A percentile compares a stretch with the other conserved stretches of the same genome.
Conservation (phyloP, 257 asterid species). For the Nicotiana undulata region DNA sequence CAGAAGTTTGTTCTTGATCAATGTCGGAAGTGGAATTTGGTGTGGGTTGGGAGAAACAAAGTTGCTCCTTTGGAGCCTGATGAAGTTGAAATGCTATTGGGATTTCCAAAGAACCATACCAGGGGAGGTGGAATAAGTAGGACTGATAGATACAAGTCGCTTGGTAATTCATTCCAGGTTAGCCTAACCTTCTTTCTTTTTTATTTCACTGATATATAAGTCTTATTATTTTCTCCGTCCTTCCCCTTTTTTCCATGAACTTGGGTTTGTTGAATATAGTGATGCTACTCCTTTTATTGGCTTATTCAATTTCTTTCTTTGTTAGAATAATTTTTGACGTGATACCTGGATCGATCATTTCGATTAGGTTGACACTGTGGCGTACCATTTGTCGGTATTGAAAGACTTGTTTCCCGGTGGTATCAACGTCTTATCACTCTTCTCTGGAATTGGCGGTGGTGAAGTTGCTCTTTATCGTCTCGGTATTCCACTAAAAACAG, state of each 20-base stretch:
- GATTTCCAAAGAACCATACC: constrained; percentile 59
- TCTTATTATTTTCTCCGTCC: not conserved
- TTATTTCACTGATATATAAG: not conserved
- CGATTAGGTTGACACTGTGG: constrained; percentile 62
- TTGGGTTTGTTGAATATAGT: not conserved
- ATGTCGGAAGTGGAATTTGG: constrained; percentile 56
- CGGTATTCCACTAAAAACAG: constrained; percentile 42
- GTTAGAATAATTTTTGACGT: not conserved
- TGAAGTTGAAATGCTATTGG: constrained; percentile 55
- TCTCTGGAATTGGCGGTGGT: constrained; percentile 75
- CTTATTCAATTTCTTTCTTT: not conserved
- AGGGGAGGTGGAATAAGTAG: constrained; percentile 65
- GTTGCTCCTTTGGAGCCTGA: constrained; percentile 54
- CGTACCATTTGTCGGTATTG: constrained; percentile 56
- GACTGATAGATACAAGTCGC: constrained; percentile 47
- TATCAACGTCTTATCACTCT: constrained; percentile 47
- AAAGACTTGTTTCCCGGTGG: constrained; percentile 48
- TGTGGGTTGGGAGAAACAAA: constrained; percentile 60
- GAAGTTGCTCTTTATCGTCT: constrained; percentile 69
- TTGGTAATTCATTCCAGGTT: constrained; percentile 67
- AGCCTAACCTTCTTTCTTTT: not conserved
- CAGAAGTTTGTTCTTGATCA: constrained; percentile 32
- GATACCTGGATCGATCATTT: not conserved
- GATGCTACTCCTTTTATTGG: not conserved
- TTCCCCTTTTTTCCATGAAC: not conserved